These are phyloP conservation scores for Beauveria medogensis DNA, from an alignment of 2,329 filamentous ascomycete species.

Conservation along the genomic window DNA sequence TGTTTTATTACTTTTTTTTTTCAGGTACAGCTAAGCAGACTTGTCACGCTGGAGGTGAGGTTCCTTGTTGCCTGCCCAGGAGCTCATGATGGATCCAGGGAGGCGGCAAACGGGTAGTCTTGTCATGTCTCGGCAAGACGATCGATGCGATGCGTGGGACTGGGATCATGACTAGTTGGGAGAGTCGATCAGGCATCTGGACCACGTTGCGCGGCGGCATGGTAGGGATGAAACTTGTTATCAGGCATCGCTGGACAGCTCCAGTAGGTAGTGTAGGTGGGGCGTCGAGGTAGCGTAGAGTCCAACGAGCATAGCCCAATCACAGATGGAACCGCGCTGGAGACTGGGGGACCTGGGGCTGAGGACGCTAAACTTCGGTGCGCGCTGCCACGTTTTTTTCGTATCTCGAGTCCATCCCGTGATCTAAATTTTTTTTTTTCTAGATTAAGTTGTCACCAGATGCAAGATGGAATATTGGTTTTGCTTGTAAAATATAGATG, in stretches of 20 bases:
- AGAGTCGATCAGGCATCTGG: neutral
- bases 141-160: neutral
- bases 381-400: slow-evolving; percentile 2
- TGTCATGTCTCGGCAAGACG: neutral
- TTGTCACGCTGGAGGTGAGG: no score
- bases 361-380: neutral
- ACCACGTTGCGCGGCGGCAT: neutral
- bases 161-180: neutral
- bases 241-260: neutral
- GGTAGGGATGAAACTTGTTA: neutral
- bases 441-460: neutral
- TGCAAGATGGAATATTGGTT: neutral
- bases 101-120: neutral
- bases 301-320: neutral
- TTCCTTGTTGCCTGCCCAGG: neutral
- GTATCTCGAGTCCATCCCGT: no score
- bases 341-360: neutral
- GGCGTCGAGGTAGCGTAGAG: neutral
- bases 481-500: neutral
- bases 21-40: no score
- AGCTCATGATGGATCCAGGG: neutral
- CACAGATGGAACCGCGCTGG: slow-evolving; percentile 8
- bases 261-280: neutral
- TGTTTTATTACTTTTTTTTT: neutral
- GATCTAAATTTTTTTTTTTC: neutral